Percentiles rank a stretch among this genome's conserved stretches.
Conservation (phyloP, 1,139 yeast species). For the Candida sp. region DNA sequence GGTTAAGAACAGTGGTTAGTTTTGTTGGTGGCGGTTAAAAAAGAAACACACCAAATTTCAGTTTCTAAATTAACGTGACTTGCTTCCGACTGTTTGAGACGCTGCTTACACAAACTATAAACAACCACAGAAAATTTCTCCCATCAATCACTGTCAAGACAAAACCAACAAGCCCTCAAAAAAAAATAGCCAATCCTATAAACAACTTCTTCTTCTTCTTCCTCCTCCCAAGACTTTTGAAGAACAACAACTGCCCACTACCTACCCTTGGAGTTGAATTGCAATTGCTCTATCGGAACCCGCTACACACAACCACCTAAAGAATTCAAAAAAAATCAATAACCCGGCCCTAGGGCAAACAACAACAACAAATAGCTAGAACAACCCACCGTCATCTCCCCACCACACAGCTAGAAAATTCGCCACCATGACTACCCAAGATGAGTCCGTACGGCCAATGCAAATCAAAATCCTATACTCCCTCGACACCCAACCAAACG, state of each 20-base stretch:
- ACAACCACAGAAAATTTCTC: background rate
- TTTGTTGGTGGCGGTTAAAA: too few relatives aligned
- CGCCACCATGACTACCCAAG: slow-evolving; percentile 17
- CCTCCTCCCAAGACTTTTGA: background rate
- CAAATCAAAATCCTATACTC: slow-evolving; percentile 64
- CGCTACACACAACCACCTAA: background rate
- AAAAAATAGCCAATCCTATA: background rate
- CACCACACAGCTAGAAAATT: background rate
- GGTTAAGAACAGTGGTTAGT: too few relatives aligned
- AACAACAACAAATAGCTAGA: background rate
- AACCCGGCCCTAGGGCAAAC: background rate
- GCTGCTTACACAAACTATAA: slow-evolving; percentile 1
- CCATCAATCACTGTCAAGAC: background rate
- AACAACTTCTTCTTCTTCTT: background rate
- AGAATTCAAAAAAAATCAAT: background rate
- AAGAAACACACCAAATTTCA: background rate
- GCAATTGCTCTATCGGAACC: background rate
- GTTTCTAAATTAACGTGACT: background rate
- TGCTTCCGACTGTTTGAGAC: background rate
- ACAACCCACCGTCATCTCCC: background rate
- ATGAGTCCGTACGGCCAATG: slow-evolving; percentile 42
- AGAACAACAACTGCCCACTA: background rate
- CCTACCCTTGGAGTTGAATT: background rate
- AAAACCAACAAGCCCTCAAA: background rate
- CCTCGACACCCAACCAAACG: slow-evolving; percentile 59